phyloP scores from a whole-genome alignment of 1,284 basidiomycete species.

The Trametes hirsuta region DNA sequence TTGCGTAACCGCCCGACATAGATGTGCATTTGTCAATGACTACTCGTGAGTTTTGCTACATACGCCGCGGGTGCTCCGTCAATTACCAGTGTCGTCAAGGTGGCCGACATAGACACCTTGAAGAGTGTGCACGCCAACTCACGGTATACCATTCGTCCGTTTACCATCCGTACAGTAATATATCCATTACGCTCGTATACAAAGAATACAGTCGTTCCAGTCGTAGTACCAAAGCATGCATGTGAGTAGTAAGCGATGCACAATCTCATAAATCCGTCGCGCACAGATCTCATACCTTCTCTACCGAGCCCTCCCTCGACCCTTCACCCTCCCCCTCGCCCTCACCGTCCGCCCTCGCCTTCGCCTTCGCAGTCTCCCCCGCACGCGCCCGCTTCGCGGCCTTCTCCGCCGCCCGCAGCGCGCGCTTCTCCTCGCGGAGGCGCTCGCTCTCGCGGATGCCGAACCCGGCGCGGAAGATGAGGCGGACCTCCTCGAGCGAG shows the following conservation, averaged over 20 bases:
- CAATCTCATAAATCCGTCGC: not conserved
- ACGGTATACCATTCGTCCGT: not conserved
- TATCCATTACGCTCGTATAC: slow-evolving; percentile 21
- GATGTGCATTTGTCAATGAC: too few relatives aligned
- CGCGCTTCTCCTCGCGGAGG: slow-evolving; percentile 47
- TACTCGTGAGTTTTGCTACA: too few relatives aligned
- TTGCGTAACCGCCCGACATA: too few relatives aligned
- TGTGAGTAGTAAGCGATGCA: not conserved
- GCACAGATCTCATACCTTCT: not conserved
- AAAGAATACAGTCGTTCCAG: slow-evolving; percentile 15
- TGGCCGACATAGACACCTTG: too few relatives aligned
- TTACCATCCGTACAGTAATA: slow-evolving; percentile 12
- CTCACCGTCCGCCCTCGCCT: not conserved
- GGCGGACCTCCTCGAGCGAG: slow-evolving; percentile 75
- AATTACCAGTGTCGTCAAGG: too few relatives aligned
- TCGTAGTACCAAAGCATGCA: slow-evolving; percentile 8
- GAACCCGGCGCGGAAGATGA: slow-evolving; percentile 61
- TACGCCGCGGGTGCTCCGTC: too few relatives aligned
- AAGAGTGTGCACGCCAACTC: too few relatives aligned
- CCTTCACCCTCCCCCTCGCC: not conserved
- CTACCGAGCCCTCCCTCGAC: not conserved
- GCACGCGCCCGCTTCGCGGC: not conserved
- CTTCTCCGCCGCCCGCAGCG: slow-evolving; percentile 25
- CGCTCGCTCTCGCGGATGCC: slow-evolving; percentile 58
- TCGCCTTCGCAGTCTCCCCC: not conserved